These are phyloP conservation scores for Candida railenensis DNA, from an alignment of 805 yeast species.

Conservation along the genomic window DNA sequence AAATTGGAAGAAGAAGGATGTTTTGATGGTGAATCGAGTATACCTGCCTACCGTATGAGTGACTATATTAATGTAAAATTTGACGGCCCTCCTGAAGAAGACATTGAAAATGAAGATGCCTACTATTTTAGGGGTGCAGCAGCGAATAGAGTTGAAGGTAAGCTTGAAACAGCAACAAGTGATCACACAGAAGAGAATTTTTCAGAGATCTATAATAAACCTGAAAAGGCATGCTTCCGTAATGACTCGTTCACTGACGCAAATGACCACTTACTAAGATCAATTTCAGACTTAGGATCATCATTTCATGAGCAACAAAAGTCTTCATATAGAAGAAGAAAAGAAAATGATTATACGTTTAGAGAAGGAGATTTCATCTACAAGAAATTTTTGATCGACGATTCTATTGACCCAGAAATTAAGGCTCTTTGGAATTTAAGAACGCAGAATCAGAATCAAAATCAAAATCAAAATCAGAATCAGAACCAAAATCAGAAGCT, in stretches of 20 bases:
- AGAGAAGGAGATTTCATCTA: conserved; percentile 60
- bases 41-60: not conserved
- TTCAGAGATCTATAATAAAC: not conserved
- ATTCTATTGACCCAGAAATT: conserved; percentile 51
- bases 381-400: conserved; percentile 36
- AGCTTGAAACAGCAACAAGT: not conserved
- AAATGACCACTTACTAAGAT: not conserved
- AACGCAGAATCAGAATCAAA: not conserved
- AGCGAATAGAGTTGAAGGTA: not conserved
- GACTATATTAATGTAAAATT: no score
- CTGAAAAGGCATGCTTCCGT: not conserved
- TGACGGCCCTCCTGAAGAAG: not conserved
- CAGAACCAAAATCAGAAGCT: not conserved
- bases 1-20: not conserved
- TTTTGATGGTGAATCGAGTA: not conserved
- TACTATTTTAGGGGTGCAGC: not conserved
- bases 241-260: not conserved
- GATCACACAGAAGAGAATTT: not conserved
- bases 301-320: conserved; percentile 19
- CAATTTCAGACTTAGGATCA: not conserved
- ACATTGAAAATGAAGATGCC: not conserved
- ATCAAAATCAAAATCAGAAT: not conserved
- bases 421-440: conserved; percentile 46
- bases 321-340: conserved; percentile 16
- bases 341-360: conserved; percentile 49